Evolutionary conservation across 805 yeast genomes (phyloP).

Genomic region (Lipomyces japonicus): DNA sequence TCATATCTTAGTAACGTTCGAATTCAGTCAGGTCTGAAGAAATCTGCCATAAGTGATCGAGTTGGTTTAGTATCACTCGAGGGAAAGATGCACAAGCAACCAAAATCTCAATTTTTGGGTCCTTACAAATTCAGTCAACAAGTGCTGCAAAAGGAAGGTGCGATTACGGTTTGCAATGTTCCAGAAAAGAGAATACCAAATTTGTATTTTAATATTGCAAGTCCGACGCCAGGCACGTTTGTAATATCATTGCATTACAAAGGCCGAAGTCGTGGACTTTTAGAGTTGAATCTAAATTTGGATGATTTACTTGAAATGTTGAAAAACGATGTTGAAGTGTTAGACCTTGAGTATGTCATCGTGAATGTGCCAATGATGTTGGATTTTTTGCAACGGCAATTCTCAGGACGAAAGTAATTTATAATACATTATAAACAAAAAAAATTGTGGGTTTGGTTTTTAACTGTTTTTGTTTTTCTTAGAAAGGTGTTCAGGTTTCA

Average conservation of each 20-base stretch:
- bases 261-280: conserved; percentile 35
- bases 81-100: conserved; percentile 15
- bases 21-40: conserved; percentile 34
- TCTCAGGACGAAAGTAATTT: conserved; percentile 25
- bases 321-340: conserved; percentile 27
- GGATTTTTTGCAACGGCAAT: conserved; percentile 31
- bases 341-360: conserved; percentile 36
- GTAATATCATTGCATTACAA: conserved; percentile 35
- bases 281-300: conserved; percentile 35
- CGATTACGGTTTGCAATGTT: conserved; percentile 32
- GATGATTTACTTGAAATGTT: conserved; percentile 38
- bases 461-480: neutral
- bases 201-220: conserved; percentile 32
- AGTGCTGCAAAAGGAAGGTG: conserved; percentile 33
- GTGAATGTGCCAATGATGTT: conserved; percentile 32
- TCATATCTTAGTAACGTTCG: conserved; percentile 39
- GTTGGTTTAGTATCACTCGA: conserved; percentile 12
- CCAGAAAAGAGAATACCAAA: conserved; percentile 31
- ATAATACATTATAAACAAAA: neutral
- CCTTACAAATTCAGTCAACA: conserved; percentile 32
- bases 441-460: neutral
- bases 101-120: conserved; percentile 23
- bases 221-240: conserved; percentile 36
- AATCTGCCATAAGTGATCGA: conserved; percentile 27
- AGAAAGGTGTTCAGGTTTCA: too few relatives aligned